These are phyloP conservation scores for Schrenkiella parvula DNA, from an alignment of 345 rosid species.

Conservation along the genomic window DNA sequence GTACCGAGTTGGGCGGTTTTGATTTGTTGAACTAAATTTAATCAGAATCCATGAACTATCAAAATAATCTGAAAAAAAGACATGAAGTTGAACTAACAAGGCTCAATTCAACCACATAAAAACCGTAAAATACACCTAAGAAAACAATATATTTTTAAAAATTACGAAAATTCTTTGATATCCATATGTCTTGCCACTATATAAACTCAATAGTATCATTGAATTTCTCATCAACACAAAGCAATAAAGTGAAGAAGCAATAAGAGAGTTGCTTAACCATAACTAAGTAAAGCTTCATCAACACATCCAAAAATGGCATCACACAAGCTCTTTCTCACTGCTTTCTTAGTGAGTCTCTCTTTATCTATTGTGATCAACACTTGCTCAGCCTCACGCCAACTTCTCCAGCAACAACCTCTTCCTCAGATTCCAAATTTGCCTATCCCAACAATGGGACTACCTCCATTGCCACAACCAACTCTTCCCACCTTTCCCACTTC, in stretches of 20 bases:
- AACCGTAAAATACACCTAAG: not conserved
- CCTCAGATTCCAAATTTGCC: constrained; percentile 21
- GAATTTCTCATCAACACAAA: not conserved
- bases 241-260: not conserved
- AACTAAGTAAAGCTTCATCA: not conserved
- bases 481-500: not conserved
- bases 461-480: constrained; percentile 14
- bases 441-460: constrained; percentile 18
- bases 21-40: constrained; percentile 9
- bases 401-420: constrained; percentile 29
- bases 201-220: constrained; percentile 11
- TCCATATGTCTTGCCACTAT: constrained; percentile 3
- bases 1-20: not conserved
- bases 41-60: not conserved
- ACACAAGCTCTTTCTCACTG: constrained; percentile 19
- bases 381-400: constrained; percentile 18
- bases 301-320: constrained; percentile 20
- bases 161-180: not conserved
- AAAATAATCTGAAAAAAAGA: not conserved
- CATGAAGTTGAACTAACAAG: constrained; percentile 21
- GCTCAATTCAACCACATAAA: constrained; percentile 4
- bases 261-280: not conserved
- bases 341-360: constrained; percentile 13
- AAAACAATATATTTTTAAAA: not conserved
- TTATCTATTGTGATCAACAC: constrained; percentile 12